phyloP scores from a whole-genome alignment of 345 rosid species.

The Camelina neglecta region DNA sequence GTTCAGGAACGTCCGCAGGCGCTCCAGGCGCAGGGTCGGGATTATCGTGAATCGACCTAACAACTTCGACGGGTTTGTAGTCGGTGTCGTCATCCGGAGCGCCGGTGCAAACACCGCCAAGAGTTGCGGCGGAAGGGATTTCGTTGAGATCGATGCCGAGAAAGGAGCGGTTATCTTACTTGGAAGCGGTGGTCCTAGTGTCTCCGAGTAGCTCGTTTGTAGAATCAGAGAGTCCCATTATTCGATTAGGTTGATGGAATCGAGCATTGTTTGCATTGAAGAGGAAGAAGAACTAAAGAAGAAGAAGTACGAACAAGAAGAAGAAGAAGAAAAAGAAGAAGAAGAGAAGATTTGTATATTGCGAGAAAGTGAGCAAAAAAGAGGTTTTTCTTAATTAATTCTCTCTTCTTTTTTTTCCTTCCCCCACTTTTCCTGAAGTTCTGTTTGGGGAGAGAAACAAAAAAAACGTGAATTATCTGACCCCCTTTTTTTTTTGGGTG shows the following conservation, averaged over 20 bases:
- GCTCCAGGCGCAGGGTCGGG: conserved; percentile 65
- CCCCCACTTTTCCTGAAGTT: conserved; percentile 42
- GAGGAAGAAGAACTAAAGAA: conserved; percentile 32
- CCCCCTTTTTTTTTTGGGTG: background rate
- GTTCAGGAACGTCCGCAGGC: conserved; percentile 53
- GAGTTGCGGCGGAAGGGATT: conserved; percentile 72
- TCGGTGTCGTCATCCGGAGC: conserved; percentile 33
- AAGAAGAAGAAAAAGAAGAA: background rate
- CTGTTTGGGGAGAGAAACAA: conserved; percentile 31
- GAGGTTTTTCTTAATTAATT: conserved; percentile 28
- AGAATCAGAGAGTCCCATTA: conserved; percentile 58
- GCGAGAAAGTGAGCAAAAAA: conserved; percentile 31
- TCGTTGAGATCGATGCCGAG: conserved; percentile 96
- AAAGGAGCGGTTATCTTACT: conserved; percentile 64
- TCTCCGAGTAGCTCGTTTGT: conserved; percentile 37
- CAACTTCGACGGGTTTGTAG: conserved; percentile 60
- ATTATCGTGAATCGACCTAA: conserved; percentile 65
- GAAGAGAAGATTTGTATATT: too few species aligned
- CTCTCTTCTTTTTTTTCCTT: background rate
- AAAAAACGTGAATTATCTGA: conserved; percentile 34
- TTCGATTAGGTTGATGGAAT: conserved; percentile 41
- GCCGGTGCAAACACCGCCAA: conserved; percentile 39
- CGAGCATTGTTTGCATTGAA: conserved; percentile 46
- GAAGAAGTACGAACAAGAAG: too few species aligned
- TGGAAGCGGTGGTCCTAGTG: conserved; percentile 22